Evolutionary conservation across 352 stramenopile genomes (phyloP).

Genomic region (Detonula confervacea): DNA sequence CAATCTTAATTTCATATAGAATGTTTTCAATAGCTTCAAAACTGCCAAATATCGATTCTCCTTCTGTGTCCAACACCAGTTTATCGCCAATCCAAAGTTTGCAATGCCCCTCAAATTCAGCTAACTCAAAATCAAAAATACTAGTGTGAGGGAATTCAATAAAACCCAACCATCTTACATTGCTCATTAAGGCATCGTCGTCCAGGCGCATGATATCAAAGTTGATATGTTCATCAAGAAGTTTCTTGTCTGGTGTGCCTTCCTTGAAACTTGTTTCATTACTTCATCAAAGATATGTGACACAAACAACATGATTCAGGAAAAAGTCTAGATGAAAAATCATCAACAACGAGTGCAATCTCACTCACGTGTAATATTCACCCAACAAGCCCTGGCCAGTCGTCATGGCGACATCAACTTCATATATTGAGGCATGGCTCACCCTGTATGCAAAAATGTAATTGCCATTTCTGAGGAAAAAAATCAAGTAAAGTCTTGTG

Average conservation of each 20-base stretch:
- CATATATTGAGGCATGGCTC: constrained; percentile 33
- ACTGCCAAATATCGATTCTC: constrained; percentile 1
- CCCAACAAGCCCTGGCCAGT: constrained; percentile 26
- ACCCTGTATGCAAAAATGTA: constrained; percentile 48
- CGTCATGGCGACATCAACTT: constrained; percentile 41
- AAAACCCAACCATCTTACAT: constrained; percentile 38
- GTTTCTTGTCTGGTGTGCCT: not conserved
- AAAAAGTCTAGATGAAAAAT: too few species aligned
- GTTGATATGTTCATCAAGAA: constrained; percentile 29
- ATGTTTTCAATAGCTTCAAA: constrained; percentile 38
- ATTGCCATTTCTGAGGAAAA: constrained; percentile 45
- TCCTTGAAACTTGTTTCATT: constrained; percentile 30
- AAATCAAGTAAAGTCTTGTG: too few species aligned
- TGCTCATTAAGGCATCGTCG: constrained; percentile 10
- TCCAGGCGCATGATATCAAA: constrained; percentile 7
- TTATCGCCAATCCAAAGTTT: constrained; percentile 33
- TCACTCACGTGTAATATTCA: constrained; percentile 40
- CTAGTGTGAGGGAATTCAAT: constrained; percentile 42
- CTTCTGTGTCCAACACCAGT: constrained; percentile 18
- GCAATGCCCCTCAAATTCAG: constrained; percentile 34
- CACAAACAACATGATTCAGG: too few species aligned
- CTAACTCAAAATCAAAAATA: constrained; percentile 34
- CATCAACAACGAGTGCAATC: too few species aligned
- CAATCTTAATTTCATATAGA: constrained; percentile 50
- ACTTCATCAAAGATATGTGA: too few species aligned